Percentiles rank a stretch among this genome's conserved stretches.
Conservation (phyloP, 495 filamentous ascomycete genomes). For the Talaromyces ruber region DNA sequence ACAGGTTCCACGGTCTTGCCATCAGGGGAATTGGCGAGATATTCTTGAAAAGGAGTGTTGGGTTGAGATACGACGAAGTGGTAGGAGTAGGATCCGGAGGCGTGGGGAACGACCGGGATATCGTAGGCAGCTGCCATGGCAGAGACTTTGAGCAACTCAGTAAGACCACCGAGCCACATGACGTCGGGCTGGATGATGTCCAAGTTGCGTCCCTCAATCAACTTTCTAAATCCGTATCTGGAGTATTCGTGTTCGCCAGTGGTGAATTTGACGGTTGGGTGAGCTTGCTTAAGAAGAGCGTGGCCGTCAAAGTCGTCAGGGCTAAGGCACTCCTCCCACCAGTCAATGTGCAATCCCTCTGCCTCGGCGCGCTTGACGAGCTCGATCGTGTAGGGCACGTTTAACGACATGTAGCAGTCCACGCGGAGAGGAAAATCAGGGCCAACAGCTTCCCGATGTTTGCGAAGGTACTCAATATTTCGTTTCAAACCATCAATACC, state of each 20-base stretch:
- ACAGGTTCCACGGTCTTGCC: slow-evolving; percentile 82
- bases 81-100: slow-evolving; percentile 87
- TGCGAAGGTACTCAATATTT: slow-evolving; percentile 79
- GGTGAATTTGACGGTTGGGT: slow-evolving; percentile 87
- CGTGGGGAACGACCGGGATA: slow-evolving; percentile 89
- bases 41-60: slow-evolving; percentile 91
- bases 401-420: slow-evolving; percentile 94
- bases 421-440: slow-evolving; percentile 89
- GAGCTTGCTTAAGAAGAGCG: slow-evolving; percentile 76
- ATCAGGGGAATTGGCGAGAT: slow-evolving; percentile 84
- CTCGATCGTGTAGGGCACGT: slow-evolving; percentile 85
- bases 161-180: slow-evolving; percentile 93
- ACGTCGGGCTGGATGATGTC: slow-evolving; percentile 93
- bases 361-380: slow-evolving; percentile 73
- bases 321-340: slow-evolving; percentile 90
- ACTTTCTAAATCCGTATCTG: slow-evolving; percentile 85
- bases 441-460: slow-evolving; percentile 76
- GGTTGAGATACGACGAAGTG: slow-evolving; percentile 88
- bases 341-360: slow-evolving; percentile 77
- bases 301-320: slow-evolving; percentile 90
- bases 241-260: slow-evolving; percentile 94
- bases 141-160: slow-evolving; percentile 81
- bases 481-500: slow-evolving; percentile 72
- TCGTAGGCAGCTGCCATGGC: slow-evolving; percentile 88
- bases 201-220: slow-evolving; percentile 83